phyloP scores from a whole-genome alignment of 768 basidiomycete species.

The Gyrodon lividus region DNA sequence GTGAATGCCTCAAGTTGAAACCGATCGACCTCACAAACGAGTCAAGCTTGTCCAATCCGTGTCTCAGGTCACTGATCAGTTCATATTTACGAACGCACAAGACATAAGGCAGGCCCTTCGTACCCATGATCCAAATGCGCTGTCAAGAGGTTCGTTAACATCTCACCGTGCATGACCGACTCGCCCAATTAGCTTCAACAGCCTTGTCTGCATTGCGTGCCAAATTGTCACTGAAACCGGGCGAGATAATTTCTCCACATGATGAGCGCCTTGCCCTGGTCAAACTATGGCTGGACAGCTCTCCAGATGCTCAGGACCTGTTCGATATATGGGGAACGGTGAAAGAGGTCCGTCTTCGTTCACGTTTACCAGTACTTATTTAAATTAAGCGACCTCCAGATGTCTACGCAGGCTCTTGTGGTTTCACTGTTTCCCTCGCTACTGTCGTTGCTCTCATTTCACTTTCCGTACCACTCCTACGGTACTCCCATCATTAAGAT shows the following conservation, averaged over 20 bases:
- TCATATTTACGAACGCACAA: slow-evolving; percentile 16
- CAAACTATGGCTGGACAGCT: slow-evolving; percentile 59
- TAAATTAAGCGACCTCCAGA: slow-evolving; percentile 29
- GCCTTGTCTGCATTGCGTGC: slow-evolving; percentile 58
- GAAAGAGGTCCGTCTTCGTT: slow-evolving; percentile 43
- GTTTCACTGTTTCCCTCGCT: slow-evolving; percentile 57
- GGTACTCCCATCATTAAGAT: slow-evolving; percentile 63
- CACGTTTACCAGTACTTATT: not conserved
- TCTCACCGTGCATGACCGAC: not conserved
- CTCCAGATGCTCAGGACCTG: slow-evolving; percentile 56
- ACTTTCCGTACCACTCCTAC: slow-evolving; percentile 64
- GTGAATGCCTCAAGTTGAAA: slow-evolving; percentile 16
- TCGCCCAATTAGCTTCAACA: slow-evolving; percentile 12
- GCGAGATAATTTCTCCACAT: slow-evolving; percentile 50
- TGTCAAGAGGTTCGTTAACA: slow-evolving; percentile 23
- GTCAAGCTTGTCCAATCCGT: slow-evolving; percentile 16
- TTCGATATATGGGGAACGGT: slow-evolving; percentile 61
- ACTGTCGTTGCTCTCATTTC: slow-evolving; percentile 61
- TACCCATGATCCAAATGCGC: slow-evolving; percentile 12
- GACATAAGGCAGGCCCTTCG: slow-evolving; percentile 25
- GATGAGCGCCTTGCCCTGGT: slow-evolving; percentile 62
- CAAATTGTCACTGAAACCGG: slow-evolving; percentile 45
- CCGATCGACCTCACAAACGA: slow-evolving; percentile 21
- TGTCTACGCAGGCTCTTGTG: slow-evolving; percentile 41
- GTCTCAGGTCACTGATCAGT: slow-evolving; percentile 4